A percentile compares a stretch with the other conserved stretches of the same genome.
Evolutionary conservation across 1,139 yeast genomes (phyloP).

Genomic region (Diutina catenulata): DNA sequence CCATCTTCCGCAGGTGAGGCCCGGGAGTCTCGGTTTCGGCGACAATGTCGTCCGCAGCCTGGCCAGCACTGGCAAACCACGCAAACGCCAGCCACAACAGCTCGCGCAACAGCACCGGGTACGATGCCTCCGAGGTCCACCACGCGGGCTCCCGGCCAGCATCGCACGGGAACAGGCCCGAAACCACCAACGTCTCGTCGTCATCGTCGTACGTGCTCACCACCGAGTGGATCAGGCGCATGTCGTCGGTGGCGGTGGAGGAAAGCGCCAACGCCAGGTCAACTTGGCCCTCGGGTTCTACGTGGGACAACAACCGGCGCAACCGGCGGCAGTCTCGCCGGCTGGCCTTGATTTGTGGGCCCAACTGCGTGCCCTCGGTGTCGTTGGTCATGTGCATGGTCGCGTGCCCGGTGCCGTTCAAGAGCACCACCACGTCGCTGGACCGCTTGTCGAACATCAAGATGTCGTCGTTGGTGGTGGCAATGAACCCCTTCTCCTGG

Average conservation of each 20-base stretch:
- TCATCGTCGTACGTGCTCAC: slow-evolving; percentile 1
- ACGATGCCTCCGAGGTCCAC: slow-evolving; percentile 35
- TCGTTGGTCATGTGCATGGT: background rate
- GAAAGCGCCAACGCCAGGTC: no score
- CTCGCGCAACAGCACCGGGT: slow-evolving; percentile 52
- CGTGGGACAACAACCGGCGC: background rate
- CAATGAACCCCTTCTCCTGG: slow-evolving; percentile 34
- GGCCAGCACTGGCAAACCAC: slow-evolving; percentile 83
- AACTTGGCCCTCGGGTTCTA: background rate
- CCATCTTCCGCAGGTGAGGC: slow-evolving; percentile 2
- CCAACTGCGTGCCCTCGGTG: background rate
- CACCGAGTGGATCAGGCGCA: slow-evolving; percentile 1
- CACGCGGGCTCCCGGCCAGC: slow-evolving; percentile 22
- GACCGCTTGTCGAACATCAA: slow-evolving; percentile 41
- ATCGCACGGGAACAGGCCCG: background rate
- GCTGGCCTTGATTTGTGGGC: background rate
- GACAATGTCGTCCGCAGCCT: slow-evolving; percentile 2
- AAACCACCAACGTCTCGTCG: background rate
- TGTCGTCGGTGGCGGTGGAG: background rate
- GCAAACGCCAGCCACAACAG: slow-evolving; percentile 60
- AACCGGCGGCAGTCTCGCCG: background rate
- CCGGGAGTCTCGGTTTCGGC: slow-evolving; percentile 5
- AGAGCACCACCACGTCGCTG: slow-evolving; percentile 38
- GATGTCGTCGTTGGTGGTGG: slow-evolving; percentile 64
- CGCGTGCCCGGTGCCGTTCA: background rate